Percentiles rank a stretch among this genome's conserved stretches.
These are phyloP conservation scores for Hibiscus syriacus DNA, from an alignment of 345 rosid genomes.

Conservation along the genomic window DNA sequence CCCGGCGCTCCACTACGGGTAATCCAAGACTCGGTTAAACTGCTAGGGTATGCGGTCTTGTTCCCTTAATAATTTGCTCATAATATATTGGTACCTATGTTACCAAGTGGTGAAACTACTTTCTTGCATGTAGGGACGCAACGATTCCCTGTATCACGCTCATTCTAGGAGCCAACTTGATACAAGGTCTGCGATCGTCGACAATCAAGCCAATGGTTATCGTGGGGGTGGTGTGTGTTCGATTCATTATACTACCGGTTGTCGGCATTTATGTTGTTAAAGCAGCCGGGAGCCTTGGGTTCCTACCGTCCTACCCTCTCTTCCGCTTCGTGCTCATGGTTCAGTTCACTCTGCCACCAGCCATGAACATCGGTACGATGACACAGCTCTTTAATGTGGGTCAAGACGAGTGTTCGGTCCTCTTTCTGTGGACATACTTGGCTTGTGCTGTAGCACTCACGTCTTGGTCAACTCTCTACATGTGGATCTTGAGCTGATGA, in stretches of 20 bases:
- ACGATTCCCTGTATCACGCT: slow-evolving; percentile 88
- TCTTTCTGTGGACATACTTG: slow-evolving; percentile 83
- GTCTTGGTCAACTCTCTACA: slow-evolving; percentile 70
- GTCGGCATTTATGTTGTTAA: slow-evolving; percentile 66
- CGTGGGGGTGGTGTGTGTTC: slow-evolving; percentile 54
- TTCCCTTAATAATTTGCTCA: not conserved
- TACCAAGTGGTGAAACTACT: not conserved
- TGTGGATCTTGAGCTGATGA: slow-evolving; percentile 62
- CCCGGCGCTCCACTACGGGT: slow-evolving; percentile 63
- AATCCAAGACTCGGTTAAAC: slow-evolving; percentile 63
- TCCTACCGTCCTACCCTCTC: slow-evolving; percentile 72
- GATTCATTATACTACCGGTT: slow-evolving; percentile 51
- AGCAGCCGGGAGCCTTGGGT: slow-evolving; percentile 60
- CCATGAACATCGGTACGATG: slow-evolving; percentile 97
- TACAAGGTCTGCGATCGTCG: slow-evolving; percentile 72
- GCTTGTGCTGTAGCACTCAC: slow-evolving; percentile 69
- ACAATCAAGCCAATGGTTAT: slow-evolving; percentile 43
- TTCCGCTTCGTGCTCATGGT: slow-evolving; percentile 72
- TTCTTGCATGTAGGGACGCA: slow-evolving; percentile 49
- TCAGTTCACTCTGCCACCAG: slow-evolving; percentile 87
- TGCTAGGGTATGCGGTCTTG: slow-evolving; percentile 55
- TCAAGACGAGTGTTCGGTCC: slow-evolving; percentile 91
- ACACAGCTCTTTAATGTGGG: slow-evolving; percentile 75
- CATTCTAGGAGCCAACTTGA: slow-evolving; percentile 90
- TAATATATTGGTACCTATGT: not conserved